Base-by-base conservation (phyloP, 306 rosid genomes). In the Ochetophila trinervis region DNA sequence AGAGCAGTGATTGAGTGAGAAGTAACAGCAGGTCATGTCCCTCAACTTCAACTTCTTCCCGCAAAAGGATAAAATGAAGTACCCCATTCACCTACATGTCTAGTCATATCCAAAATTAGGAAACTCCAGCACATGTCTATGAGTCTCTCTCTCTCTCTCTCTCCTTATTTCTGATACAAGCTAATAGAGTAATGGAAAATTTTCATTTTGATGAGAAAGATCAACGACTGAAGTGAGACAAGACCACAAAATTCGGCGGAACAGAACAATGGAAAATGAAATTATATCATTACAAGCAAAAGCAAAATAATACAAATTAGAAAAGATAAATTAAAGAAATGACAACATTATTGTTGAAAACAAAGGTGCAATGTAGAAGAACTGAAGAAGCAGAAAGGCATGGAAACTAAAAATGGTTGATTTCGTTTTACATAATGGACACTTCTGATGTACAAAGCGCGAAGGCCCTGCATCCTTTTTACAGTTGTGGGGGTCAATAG, bases 401-500 rank as follows among this genome's bases (percentile, higher is more conserved):
- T 60, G 54, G 44, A 48, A 65, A 78, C 67, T 57, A 1, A 62
- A 75, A 77, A 70, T 66, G 74, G 51, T 63, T 71, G 81, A 74
- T 77, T 68, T 77, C 82, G 77, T 81, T 81, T 72, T 74, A 79
- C 83, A 79, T 60, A 75, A 71, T 63, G 36, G 73, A 80, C 34
- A 73, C 56, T 73, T 27, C 4, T 70, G 56, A 76, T 20, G 76
- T 47, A 53, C 62, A 52, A 35, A 22, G 53, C 50, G 62, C 77
- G 57, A 13, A 62, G 66, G 79, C 76, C 54, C 70, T 75, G 56
- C 78, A 12, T 67, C 2, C 67, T 70, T 81, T 75, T 79, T 66
- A 81, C 75, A 71, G 34, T 62, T 16, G 72, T 74, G 59, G 80
- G 80, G 85, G 69, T 66, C 77, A 79, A 78, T 62, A 69, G 69